Conservation (phyloP, 2,329 filamentous ascomycete species). For the Fusarium robinianum region DNA sequence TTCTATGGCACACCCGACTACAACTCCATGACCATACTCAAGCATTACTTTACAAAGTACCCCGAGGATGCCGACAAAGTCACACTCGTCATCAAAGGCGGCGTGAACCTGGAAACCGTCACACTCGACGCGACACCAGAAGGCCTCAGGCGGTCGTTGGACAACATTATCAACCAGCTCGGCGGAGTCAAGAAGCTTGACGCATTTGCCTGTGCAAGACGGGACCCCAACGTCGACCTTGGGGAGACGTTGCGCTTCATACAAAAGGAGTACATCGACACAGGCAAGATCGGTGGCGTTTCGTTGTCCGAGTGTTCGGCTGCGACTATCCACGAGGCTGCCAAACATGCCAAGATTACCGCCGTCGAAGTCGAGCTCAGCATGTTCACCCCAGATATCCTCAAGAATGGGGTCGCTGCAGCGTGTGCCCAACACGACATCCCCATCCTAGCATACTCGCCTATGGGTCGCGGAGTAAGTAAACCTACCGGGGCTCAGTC, state of each 20-base stretch:
- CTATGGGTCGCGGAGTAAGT: conserved; percentile 62
- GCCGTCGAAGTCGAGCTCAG: conserved; percentile 61
- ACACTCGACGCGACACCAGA: conserved; percentile 57
- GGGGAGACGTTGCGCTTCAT: conserved; percentile 50
- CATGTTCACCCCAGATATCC: conserved; percentile 53
- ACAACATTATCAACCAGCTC: conserved; percentile 56
- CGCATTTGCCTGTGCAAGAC: conserved; percentile 62
- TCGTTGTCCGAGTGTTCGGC: conserved; percentile 57
- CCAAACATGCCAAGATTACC: conserved; percentile 49
- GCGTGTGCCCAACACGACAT: conserved; percentile 67
- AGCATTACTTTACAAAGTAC: conserved; percentile 65
- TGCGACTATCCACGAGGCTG: conserved; percentile 54
- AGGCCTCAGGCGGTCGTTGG: conserved; percentile 60
- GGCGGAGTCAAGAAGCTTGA: conserved; percentile 64
- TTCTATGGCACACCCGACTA: conserved; percentile 65
- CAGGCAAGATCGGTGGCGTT: conserved; percentile 56
- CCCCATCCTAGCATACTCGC: conserved; percentile 73
- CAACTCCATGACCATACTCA: conserved; percentile 63
- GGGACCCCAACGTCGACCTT: conserved; percentile 55
- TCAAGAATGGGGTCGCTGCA: conserved; percentile 56
- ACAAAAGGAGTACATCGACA: conserved; percentile 53
- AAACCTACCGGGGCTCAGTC: neutral
- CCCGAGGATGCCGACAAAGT: conserved; percentile 67
- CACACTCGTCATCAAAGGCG: conserved; percentile 66
- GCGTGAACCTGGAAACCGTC: conserved; percentile 43